phyloP scores from a whole-genome alignment of 208 protist genomes.

The Phytomonas francai region DNA sequence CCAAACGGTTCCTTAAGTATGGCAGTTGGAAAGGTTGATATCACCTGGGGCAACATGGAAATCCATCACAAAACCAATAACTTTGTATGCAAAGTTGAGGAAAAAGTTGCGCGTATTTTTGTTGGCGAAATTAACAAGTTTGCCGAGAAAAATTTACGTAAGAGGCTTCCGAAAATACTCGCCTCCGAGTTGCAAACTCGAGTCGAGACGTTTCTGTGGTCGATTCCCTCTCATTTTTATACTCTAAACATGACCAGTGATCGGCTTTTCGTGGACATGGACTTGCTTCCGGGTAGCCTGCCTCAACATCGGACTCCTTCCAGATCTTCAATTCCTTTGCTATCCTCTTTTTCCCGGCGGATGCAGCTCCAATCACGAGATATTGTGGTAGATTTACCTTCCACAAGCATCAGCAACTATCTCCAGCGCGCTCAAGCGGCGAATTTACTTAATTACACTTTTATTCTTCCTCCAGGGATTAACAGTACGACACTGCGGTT shows the following conservation, averaged over 20 bases:
- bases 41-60: constrained; percentile 34
- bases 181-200: not conserved
- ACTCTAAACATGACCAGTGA: not conserved
- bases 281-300: not conserved
- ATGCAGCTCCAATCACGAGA: constrained; percentile 12
- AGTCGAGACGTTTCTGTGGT: not conserved
- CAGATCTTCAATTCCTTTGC: not conserved
- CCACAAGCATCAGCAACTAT: constrained; percentile 30
- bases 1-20: constrained; percentile 28
- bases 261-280: not conserved
- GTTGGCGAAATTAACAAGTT: constrained; percentile 45
- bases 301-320: not conserved
- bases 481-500: constrained; percentile 46
- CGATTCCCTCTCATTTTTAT: not conserved
- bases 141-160: constrained; percentile 26
- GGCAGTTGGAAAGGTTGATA: constrained; percentile 9
- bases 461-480: constrained; percentile 13
- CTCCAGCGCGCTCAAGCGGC: constrained; percentile 14
- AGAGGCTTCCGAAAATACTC: constrained; percentile 21
- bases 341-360: not conserved
- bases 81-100: constrained; percentile 24
- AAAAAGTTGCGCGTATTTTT: constrained; percentile 41
- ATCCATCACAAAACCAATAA: constrained; percentile 40
- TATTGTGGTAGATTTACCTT: constrained; percentile 20
- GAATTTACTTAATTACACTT: constrained; percentile 6